Evolutionary conservation across 257 asterid species (phyloP).

Genomic region (Marsdenia floribunda): DNA sequence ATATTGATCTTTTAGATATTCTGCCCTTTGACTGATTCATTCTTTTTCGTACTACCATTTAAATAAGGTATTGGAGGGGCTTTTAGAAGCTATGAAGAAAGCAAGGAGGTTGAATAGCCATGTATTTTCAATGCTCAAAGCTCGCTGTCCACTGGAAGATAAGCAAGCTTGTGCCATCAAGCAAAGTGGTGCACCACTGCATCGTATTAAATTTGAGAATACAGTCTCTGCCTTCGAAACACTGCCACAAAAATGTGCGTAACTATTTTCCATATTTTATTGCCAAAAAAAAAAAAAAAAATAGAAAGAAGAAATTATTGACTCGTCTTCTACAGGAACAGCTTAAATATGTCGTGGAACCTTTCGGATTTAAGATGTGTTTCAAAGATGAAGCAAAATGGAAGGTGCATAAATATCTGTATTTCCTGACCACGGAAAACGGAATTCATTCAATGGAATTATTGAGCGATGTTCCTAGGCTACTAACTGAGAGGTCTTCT

Average conservation of each 20-base stretch:
- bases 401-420: not conserved
- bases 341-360: not conserved
- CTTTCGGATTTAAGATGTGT: not conserved
- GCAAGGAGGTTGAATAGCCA: constrained; percentile 83
- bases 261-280: not conserved
- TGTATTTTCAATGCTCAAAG: constrained; percentile 88
- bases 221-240: constrained; percentile 96
- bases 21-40: not conserved
- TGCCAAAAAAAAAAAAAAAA: not conserved
- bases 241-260: constrained; percentile 82
- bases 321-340: not conserved
- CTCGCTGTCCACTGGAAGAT: constrained; percentile 95
- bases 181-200: constrained; percentile 91
- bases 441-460: not conserved
- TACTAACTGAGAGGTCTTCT: not conserved
- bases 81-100: constrained; percentile 89
- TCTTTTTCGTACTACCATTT: constrained; percentile 8
- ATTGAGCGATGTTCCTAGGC: not conserved
- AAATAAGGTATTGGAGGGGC: constrained; percentile 52
- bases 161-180: constrained; percentile 95
- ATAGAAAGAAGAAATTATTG: not conserved
- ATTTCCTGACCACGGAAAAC: not conserved
- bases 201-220: constrained; percentile 81
- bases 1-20: not conserved
- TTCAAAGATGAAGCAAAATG: not conserved